Conservation (phyloP, 2,329 filamentous ascomycete species). For the Westerdykella ornata region DNA sequence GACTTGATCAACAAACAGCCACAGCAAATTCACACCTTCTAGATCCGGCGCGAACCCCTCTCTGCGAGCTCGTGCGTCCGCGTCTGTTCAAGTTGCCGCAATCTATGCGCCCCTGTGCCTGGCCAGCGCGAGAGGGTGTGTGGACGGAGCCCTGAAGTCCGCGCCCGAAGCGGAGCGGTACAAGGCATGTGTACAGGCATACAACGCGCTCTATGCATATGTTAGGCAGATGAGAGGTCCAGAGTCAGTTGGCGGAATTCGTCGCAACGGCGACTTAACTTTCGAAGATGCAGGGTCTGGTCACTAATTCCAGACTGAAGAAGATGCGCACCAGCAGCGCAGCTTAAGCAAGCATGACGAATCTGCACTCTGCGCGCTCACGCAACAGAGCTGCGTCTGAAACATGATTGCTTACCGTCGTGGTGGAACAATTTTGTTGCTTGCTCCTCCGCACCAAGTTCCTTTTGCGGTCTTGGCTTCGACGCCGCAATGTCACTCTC, state of each 20-base stretch:
- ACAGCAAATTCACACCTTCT: constrained; percentile 26
- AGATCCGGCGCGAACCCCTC: constrained; percentile 4
- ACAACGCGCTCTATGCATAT: background rate
- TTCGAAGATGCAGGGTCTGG: no score
- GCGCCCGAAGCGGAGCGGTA: constrained; percentile 12
- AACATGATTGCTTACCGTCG: background rate
- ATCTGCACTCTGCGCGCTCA: background rate
- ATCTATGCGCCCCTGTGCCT: constrained; percentile 17
- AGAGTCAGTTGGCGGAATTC: background rate
- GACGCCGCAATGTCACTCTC: background rate
- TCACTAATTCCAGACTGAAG: no score
- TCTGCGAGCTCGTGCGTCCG: constrained; percentile 22
- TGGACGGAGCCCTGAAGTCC: constrained; percentile 19
- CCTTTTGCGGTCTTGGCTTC: constrained; percentile 10
- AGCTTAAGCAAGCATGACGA: no score
- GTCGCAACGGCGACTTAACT: no score
- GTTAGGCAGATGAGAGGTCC: background rate
- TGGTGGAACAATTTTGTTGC: constrained; percentile 3
- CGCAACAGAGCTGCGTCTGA: constrained; percentile 2
- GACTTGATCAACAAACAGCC: no score
- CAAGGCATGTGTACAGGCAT: background rate
- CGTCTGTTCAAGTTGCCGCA: constrained; percentile 7
- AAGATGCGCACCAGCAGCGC: no score
- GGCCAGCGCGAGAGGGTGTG: constrained; percentile 11
- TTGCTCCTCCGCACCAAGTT: constrained; percentile 10